Evolutionary conservation across 176 grass and related monocot genomes (phyloP).

Genomic region (Bothriochloa decipiens): DNA sequence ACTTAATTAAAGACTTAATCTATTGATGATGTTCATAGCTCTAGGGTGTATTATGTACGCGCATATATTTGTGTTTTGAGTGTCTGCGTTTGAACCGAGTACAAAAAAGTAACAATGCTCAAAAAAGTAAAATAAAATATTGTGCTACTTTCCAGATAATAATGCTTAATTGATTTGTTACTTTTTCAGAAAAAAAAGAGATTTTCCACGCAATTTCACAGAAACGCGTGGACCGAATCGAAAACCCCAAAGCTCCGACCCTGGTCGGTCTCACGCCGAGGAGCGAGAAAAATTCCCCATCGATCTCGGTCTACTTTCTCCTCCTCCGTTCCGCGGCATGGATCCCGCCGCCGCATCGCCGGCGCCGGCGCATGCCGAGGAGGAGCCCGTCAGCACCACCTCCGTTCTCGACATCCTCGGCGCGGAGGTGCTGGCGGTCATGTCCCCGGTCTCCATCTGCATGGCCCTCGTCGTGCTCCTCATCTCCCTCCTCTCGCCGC

Average conservation of each 20-base stretch:
- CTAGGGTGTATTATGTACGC: too few species aligned
- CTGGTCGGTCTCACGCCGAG: background rate
- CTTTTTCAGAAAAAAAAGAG: background rate
- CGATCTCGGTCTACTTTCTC: background rate
- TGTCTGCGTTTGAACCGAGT: too few species aligned
- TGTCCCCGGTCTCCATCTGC: conserved; percentile 93
- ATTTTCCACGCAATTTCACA: background rate
- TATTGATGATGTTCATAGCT: too few species aligned
- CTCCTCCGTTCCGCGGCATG: conserved; percentile 32
- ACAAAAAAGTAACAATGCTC: too few species aligned
- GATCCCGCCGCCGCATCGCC: conserved; percentile 44
- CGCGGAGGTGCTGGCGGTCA: conserved; percentile 84
- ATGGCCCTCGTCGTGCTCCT: conserved; percentile 95
- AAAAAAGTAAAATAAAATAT: too few species aligned
- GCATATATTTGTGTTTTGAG: too few species aligned
- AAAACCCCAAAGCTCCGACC: background rate
- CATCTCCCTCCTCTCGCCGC: conserved; percentile 69
- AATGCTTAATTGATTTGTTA: background rate
- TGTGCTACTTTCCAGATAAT: too few species aligned
- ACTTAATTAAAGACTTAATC: too few species aligned
- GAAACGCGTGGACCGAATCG: conserved; percentile 11
- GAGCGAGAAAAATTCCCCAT: conserved; percentile 17
- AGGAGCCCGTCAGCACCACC: background rate
- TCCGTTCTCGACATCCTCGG: conserved; percentile 80
- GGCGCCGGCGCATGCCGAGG: background rate